Percentiles rank a stretch among this genome's conserved stretches.
Evolutionary conservation across 1,284 basidiomycete genomes (phyloP).

Genomic region (Chiua sp.): DNA sequence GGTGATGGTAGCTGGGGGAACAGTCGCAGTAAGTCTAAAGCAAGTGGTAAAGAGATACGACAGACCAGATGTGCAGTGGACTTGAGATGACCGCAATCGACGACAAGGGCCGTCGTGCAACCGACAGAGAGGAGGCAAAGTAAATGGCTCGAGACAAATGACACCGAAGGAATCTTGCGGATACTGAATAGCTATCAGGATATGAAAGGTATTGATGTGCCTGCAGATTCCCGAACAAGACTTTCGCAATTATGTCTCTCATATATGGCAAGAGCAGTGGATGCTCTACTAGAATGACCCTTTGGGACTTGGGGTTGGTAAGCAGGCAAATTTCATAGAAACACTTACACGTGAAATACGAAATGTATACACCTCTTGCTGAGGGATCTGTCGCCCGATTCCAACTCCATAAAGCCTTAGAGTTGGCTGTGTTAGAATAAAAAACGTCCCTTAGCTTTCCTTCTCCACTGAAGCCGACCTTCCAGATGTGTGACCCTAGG

Average conservation of each 20-base stretch:
- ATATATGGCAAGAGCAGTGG: slow-evolving; percentile 86
- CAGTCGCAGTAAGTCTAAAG: slow-evolving; percentile 40
- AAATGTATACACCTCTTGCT: slow-evolving; percentile 69
- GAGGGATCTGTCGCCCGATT: slow-evolving; percentile 55
- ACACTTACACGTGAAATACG: slow-evolving; percentile 85
- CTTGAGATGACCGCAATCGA: slow-evolving; percentile 93
- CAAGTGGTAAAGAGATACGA: slow-evolving; percentile 13
- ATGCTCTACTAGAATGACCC: slow-evolving; percentile 92
- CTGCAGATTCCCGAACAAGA: slow-evolving; percentile 91
- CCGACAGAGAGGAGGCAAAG: slow-evolving; percentile 87
- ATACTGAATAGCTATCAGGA: background rate
- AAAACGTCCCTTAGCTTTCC: slow-evolving; percentile 82
- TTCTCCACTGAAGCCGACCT: slow-evolving; percentile 90
- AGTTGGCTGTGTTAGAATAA: slow-evolving; percentile 50
- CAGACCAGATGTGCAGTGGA: slow-evolving; percentile 86
- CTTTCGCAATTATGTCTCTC: slow-evolving; percentile 86
- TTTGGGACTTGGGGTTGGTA: slow-evolving; percentile 92
- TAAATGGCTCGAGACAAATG: slow-evolving; percentile 89
- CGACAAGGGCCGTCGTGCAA: slow-evolving; percentile 88
- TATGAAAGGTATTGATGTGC: slow-evolving; percentile 46
- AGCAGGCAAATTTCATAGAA: slow-evolving; percentile 51
- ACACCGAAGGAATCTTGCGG: slow-evolving; percentile 85
- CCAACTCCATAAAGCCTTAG: slow-evolving; percentile 62
- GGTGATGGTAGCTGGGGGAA: slow-evolving; percentile 85
- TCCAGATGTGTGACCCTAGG: slow-evolving; percentile 85